These are phyloP conservation scores for Colletotrichum cuscutae DNA, from an alignment of 2,329 filamentous ascomycete species.

Conservation along the genomic window DNA sequence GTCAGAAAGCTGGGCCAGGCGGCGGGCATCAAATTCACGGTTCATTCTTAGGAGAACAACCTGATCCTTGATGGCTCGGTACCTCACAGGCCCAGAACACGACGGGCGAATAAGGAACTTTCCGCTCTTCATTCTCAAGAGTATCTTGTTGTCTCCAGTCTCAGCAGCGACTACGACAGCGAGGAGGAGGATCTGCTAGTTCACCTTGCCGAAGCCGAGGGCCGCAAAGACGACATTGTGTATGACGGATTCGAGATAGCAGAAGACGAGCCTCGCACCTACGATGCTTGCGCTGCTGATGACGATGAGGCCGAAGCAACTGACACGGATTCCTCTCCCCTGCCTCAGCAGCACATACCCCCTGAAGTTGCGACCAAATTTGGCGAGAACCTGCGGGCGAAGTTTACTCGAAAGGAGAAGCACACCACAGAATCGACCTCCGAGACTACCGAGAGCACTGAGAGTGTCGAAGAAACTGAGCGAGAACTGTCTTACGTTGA, in stretches of 20 bases:
- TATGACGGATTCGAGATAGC: neutral
- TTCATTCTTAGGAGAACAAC: conserved; percentile 17
- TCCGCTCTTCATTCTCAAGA: neutral
- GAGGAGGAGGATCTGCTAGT: neutral
- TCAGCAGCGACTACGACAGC: neutral
- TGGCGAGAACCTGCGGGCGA: neutral
- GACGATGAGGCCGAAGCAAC: neutral
- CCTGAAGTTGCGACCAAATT: neutral
- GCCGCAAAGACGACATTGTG: neutral
- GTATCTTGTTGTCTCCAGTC: neutral
- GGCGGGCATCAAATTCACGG: neutral
- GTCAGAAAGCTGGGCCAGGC: neutral
- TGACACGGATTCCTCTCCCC: neutral
- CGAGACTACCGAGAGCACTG: neutral
- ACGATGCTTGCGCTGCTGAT: no score
- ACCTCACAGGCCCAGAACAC: neutral
- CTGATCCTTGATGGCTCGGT: conserved; percentile 3
- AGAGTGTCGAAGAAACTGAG: neutral
- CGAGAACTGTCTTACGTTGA: neutral
- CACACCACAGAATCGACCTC: neutral
- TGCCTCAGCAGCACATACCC: neutral
- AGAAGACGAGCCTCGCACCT: neutral
- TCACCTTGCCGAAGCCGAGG: neutral
- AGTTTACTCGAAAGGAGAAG: neutral
- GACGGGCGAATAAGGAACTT: neutral